phyloP scores from a whole-genome alignment of 2,329 filamentous ascomycete species.

The Chrysoporthe cubensis region DNA sequence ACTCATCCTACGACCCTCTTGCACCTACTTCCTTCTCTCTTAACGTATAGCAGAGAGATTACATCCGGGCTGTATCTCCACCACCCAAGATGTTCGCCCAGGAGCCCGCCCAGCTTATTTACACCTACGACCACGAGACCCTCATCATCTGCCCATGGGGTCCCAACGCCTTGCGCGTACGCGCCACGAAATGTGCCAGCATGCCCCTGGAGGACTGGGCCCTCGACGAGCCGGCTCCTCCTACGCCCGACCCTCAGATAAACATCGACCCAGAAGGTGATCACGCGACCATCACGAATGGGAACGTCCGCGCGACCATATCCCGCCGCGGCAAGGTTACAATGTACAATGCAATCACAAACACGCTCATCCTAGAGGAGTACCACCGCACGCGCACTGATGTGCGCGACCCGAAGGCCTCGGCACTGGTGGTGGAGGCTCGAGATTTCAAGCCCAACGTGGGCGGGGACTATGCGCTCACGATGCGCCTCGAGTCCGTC shows the following conservation, averaged over 20 bases:
- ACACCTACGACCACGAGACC: constrained; percentile 48
- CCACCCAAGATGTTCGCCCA: constrained; percentile 27
- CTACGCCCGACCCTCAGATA: constrained; percentile 27
- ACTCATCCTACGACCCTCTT: not conserved
- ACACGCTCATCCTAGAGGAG: constrained; percentile 54
- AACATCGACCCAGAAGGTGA: constrained; percentile 30
- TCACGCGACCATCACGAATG: constrained; percentile 50
- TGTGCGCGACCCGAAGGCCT: constrained; percentile 60
- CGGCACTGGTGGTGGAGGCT: constrained; percentile 58
- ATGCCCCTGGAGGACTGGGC: constrained; percentile 48
- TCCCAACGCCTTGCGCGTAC: constrained; percentile 49
- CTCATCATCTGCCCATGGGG: constrained; percentile 56
- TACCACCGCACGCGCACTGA: constrained; percentile 55
- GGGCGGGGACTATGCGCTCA: constrained; percentile 59
- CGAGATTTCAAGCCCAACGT: constrained; percentile 60
- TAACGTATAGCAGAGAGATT: not conserved
- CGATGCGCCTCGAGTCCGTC: constrained; percentile 60
- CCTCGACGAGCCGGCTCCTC: constrained; percentile 36
- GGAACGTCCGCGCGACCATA: constrained; percentile 51
- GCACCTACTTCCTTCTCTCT: not conserved
- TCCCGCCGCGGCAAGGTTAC: constrained; percentile 54
- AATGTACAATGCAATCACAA: constrained; percentile 46
- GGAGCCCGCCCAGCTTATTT: constrained; percentile 29
- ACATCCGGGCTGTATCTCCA: too few relatives aligned
- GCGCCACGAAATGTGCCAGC: constrained; percentile 45